phyloP scores from a whole-genome alignment of 2,329 filamentous ascomycete genomes.

The Tolypocladium guangdongense region DNA sequence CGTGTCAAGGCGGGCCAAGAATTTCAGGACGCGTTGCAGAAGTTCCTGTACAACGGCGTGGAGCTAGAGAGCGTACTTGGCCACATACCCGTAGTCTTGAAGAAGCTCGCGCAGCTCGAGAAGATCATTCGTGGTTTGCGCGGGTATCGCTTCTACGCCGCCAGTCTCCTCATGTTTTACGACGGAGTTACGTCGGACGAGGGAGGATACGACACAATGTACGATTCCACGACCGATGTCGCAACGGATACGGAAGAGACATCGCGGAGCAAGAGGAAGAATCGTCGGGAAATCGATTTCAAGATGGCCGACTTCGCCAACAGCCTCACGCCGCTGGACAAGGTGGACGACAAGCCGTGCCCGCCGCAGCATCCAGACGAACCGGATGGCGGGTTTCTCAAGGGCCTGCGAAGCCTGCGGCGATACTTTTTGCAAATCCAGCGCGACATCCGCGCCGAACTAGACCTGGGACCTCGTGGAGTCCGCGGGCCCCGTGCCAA shows the following conservation, averaged over 20 bases:
- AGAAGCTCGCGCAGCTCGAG: constrained; percentile 75
- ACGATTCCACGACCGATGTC: constrained; percentile 48
- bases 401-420: constrained; percentile 67
- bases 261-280: constrained; percentile 34
- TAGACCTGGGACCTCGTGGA: constrained; percentile 32
- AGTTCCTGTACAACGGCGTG: constrained; percentile 84
- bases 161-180: constrained; percentile 89
- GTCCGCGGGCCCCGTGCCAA: constrained; percentile 4
- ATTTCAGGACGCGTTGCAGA: constrained; percentile 78
- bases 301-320: constrained; percentile 99
- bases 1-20: constrained; percentile 77
- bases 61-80: constrained; percentile 69
- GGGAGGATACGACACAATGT: constrained; percentile 35
- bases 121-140: constrained; percentile 68
- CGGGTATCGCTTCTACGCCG: constrained; percentile 91
- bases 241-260: constrained; percentile 47
- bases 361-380: constrained; percentile 72
- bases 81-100: constrained; percentile 79
- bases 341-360: constrained; percentile 51
- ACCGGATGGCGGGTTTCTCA: constrained; percentile 80
- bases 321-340: constrained; percentile 81
- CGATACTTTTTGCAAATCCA: constrained; percentile 84
- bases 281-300: constrained; percentile 63
- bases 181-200: constrained; percentile 62
- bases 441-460: constrained; percentile 53